Evolutionary conservation across 352 stramenopile species (phyloP).

Genomic region (Albugo candida): DNA sequence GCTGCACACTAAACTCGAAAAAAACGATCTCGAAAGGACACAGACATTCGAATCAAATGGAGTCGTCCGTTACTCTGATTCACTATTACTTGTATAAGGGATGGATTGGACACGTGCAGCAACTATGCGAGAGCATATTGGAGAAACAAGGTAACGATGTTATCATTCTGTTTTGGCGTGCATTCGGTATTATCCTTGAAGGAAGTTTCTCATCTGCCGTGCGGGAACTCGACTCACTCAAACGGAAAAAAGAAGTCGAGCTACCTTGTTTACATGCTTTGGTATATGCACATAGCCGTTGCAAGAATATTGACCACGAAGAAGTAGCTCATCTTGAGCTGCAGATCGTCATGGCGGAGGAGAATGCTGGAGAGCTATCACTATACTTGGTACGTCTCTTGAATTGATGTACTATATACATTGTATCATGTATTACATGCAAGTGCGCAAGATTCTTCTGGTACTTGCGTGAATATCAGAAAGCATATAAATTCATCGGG

Average conservation of each 20-base stretch:
- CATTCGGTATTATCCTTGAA: slow-evolving; percentile 62
- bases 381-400: slow-evolving; percentile 18
- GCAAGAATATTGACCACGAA: slow-evolving; percentile 60
- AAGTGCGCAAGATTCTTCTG: slow-evolving; percentile 62
- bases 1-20: too few relatives aligned
- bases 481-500: slow-evolving; percentile 53
- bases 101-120: slow-evolving; percentile 74
- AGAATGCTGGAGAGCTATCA: slow-evolving; percentile 28
- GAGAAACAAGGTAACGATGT: slow-evolving; percentile 67
- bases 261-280: slow-evolving; percentile 59
- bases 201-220: slow-evolving; percentile 63
- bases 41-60: too few relatives aligned
- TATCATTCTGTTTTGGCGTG: slow-evolving; percentile 70
- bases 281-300: slow-evolving; percentile 53
- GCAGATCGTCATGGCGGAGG: slow-evolving; percentile 60
- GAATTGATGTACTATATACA: not conserved
- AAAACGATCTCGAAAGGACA: too few relatives aligned
- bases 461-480: slow-evolving; percentile 38
- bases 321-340: slow-evolving; percentile 60
- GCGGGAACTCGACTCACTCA: slow-evolving; percentile 67
- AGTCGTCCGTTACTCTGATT: slow-evolving; percentile 15
- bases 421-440: not conserved
- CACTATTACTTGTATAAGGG: slow-evolving; percentile 80
- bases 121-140: slow-evolving; percentile 56
- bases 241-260: slow-evolving; percentile 58